Percentiles rank a stretch among this genome's conserved stretches.
These are phyloP conservation scores for Solanum ossicruentum DNA, from an alignment of 257 asterid genomes.

Conservation along the genomic window DNA sequence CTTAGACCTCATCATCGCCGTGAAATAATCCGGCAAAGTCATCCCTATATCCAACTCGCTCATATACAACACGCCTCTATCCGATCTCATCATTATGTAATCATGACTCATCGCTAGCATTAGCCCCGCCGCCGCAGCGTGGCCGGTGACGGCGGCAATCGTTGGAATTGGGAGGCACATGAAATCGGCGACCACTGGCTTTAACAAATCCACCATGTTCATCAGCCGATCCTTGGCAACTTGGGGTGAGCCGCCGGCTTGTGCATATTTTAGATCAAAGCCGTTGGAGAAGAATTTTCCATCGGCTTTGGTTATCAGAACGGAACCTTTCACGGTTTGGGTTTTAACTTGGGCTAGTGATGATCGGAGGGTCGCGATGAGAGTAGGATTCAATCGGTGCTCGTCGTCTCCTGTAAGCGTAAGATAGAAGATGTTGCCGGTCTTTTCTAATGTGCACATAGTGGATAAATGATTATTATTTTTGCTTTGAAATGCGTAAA, in stretches of 20 bases:
- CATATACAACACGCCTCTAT: constrained; percentile 59
- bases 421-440: constrained; percentile 46
- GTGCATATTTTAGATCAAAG: constrained; percentile 66
- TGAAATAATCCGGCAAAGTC: constrained; percentile 68
- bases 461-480: not conserved
- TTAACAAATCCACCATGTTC: constrained; percentile 47
- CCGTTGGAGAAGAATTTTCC: constrained; percentile 89
- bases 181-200: constrained; percentile 52
- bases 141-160: constrained; percentile 71
- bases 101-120: constrained; percentile 65
- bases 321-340: constrained; percentile 56
- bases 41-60: constrained; percentile 80
- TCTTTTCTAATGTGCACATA: constrained; percentile 75
- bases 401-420: constrained; percentile 55
- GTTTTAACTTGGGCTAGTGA: constrained; percentile 45
- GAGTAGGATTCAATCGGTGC: constrained; percentile 56
- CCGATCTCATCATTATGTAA: constrained; percentile 49
- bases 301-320: constrained; percentile 46
- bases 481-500: not conserved
- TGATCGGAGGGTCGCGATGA: constrained; percentile 49
- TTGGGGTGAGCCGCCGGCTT: constrained; percentile 38
- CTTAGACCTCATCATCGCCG: constrained; percentile 42
- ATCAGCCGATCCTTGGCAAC: constrained; percentile 36
- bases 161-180: constrained; percentile 73
- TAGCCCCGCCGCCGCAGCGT: constrained; percentile 83